Conservation (phyloP, 495 filamentous ascomycete genomes). For the Aspergillus cristatus region DNA sequence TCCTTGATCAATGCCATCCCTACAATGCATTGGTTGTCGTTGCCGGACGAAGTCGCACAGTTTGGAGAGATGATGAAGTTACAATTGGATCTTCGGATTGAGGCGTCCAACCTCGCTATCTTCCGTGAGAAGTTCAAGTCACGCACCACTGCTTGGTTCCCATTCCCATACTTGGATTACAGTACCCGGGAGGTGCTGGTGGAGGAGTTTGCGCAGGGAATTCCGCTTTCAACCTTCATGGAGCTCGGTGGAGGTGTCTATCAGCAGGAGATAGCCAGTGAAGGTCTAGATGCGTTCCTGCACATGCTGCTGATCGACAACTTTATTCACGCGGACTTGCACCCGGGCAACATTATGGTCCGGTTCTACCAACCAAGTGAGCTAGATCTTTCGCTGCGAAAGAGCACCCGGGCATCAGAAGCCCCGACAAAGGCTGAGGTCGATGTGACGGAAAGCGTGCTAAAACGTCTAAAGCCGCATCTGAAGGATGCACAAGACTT, state of each 20-base stretch:
- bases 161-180: constrained; percentile 84
- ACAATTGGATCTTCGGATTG: constrained; percentile 91
- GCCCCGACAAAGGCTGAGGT: constrained; percentile 40
- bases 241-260: constrained; percentile 87
- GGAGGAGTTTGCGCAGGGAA: constrained; percentile 92
- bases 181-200: constrained; percentile 87
- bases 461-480: constrained; percentile 67
- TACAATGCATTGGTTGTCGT: constrained; percentile 94
- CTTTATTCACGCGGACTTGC: constrained; percentile 96
- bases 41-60: constrained; percentile 87
- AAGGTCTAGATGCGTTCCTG: constrained; percentile 95
- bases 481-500: constrained; percentile 56
- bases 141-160: constrained; percentile 89
- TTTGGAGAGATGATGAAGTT: constrained; percentile 99
- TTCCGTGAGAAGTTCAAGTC: constrained; percentile 89
- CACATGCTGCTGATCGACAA: constrained; percentile 98
- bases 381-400: constrained; percentile 51
- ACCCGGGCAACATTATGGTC: constrained; percentile 99
- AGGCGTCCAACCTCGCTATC: constrained; percentile 76
- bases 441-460: constrained; percentile 83
- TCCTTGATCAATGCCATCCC: constrained; percentile 75
- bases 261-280: constrained; percentile 87
- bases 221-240: constrained; percentile 83
- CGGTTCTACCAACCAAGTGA: constrained; percentile 85
- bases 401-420: constrained; percentile 41